Percentiles rank a stretch among this genome's conserved stretches.
phyloP scores from a whole-genome alignment of 2,329 filamentous ascomycete species.

The Ceratocystis papillata region DNA sequence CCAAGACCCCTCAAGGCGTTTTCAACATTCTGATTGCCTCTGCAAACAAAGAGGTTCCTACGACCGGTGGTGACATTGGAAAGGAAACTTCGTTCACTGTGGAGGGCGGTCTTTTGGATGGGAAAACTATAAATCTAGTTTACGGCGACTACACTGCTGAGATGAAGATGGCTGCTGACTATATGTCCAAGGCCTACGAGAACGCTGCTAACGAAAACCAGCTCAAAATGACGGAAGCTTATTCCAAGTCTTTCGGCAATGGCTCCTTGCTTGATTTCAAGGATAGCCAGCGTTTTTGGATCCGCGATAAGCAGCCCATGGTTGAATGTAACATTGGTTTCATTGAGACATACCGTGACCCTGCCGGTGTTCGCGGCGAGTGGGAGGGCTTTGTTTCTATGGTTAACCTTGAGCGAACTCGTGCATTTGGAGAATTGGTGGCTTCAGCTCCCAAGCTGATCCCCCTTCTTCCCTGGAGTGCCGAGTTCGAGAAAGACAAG shows the following conservation, averaged over 20 bases:
- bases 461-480: conserved; percentile 75
- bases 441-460: conserved; percentile 72
- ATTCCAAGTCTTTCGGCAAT: conserved; percentile 61
- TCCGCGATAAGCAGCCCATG: conserved; percentile 68
- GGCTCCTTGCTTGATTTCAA: conserved; percentile 71
- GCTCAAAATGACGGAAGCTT: conserved; percentile 60
- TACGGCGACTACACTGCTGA: conserved; percentile 66
- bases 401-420: conserved; percentile 57
- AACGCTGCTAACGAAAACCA: conserved; percentile 65
- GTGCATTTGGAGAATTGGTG: conserved; percentile 77
- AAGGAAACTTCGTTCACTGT: conserved; percentile 52
- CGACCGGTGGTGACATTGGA: conserved; percentile 56
- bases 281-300: conserved; percentile 70
- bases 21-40: conserved; percentile 70
- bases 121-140: conserved; percentile 58
- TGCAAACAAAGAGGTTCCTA: conserved; percentile 48
- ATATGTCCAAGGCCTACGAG: conserved; percentile 56
- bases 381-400: conserved; percentile 75
- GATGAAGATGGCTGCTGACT: conserved; percentile 57
- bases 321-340: conserved; percentile 76
- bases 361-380: conserved; percentile 67
- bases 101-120: conserved; percentile 48
- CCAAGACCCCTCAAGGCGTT: conserved; percentile 51
- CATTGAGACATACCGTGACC: conserved; percentile 77
- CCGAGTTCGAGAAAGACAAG: conserved; percentile 89